Evolutionary conservation across 495 filamentous ascomycete species (phyloP).

Genomic region (Sordaria brevicollis): DNA sequence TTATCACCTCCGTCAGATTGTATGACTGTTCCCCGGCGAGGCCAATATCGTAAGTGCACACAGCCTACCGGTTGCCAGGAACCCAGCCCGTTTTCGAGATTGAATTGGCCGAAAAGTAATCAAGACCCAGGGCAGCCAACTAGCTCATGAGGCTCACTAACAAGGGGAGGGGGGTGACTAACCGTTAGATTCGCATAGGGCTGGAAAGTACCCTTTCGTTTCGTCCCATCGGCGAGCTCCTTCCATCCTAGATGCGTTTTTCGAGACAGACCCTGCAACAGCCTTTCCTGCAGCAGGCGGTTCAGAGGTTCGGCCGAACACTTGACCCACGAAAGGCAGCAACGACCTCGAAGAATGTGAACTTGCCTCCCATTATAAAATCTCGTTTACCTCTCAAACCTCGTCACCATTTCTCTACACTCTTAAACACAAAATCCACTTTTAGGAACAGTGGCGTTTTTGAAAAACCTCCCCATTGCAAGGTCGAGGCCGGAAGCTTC

Average conservation of each 20-base stretch:
- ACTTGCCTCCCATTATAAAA: not conserved
- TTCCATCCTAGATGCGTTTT: not conserved
- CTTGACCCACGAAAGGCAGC: not conserved
- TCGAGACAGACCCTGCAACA: not conserved
- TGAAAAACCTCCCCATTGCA: not conserved
- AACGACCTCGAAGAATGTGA: not conserved
- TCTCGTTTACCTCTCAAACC: not conserved
- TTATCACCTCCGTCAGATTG: not conserved
- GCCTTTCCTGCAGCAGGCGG: not conserved
- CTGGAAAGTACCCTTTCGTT: not conserved
- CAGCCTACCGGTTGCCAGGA: not conserved
- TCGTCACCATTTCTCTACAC: not conserved
- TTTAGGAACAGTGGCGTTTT: not conserved
- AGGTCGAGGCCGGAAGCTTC: not conserved
- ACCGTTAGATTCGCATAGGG: not conserved
- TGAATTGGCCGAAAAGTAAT: not conserved
- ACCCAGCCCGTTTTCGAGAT: not conserved
- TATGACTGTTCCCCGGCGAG: not conserved
- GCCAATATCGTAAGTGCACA: not conserved
- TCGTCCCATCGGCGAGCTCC: not conserved
- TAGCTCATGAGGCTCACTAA: not conserved
- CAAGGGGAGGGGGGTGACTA: not conserved
- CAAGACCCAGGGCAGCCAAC: not conserved
- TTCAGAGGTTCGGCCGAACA: not conserved
- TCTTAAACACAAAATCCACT: not conserved